These are phyloP conservation scores for Kazachstania kunashirensis DNA, from an alignment of 805 yeast species.

Conservation along the genomic window DNA sequence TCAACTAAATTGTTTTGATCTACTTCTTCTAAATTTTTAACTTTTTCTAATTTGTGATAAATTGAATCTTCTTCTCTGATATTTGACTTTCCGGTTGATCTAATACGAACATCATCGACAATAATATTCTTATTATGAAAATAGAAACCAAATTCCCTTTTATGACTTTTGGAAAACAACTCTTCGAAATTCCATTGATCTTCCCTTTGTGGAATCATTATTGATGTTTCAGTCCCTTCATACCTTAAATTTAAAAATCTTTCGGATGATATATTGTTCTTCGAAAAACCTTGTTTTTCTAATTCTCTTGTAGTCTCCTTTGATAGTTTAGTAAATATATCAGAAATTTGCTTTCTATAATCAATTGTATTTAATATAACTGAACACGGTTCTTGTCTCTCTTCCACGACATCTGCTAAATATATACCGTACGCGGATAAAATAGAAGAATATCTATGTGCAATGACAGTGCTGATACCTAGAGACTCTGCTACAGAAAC, in stretches of 20 bases:
- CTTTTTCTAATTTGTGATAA: conserved; percentile 44
- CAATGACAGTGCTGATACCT: conserved; percentile 58
- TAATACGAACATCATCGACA: conserved; percentile 64
- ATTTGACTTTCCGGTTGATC: conserved; percentile 58
- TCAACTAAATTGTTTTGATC: conserved; percentile 25
- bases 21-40: conserved; percentile 13
- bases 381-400: conserved; percentile 65
- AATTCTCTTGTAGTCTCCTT: conserved; percentile 35
- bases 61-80: conserved; percentile 34
- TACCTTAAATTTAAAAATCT: conserved; percentile 69
- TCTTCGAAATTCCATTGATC: conserved; percentile 30
- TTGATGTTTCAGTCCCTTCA: conserved; percentile 80
- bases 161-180: conserved; percentile 46
- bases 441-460: conserved; percentile 75
- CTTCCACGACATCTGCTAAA: conserved; percentile 76
- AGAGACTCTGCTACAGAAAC: conserved; percentile 62
- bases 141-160: conserved; percentile 65
- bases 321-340: conserved; percentile 38
- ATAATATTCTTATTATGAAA: conserved; percentile 47
- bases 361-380: conserved; percentile 28
- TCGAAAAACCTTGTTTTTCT: conserved; percentile 44
- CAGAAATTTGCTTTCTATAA: conserved; percentile 30
- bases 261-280: conserved; percentile 42
- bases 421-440: conserved; percentile 85
- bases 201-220: conserved; percentile 47